Conservation (phyloP, 208 protist genomes). For the Naegleria fowleri region DNA sequence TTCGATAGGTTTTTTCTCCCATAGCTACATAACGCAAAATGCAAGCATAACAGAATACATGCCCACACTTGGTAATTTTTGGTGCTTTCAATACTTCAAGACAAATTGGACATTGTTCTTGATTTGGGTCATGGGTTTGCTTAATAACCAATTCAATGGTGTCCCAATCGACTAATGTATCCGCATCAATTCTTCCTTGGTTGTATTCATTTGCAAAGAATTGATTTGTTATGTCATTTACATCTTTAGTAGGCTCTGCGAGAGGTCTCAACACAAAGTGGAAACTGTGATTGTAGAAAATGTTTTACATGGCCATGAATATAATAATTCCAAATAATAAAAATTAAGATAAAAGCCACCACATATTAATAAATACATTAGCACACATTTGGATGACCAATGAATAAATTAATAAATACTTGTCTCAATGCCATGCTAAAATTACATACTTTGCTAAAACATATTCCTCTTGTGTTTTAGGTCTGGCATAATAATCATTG, state of each 20-base stretch:
- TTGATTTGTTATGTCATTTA: neutral
- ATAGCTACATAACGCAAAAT: neutral
- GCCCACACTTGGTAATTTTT: neutral
- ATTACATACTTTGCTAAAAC: neutral
- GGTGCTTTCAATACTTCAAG: neutral
- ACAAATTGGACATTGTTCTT: slow-evolving; percentile 6
- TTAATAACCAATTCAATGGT: slow-evolving; percentile 1
- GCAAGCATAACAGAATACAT: neutral
- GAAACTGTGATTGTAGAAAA: too few species aligned
- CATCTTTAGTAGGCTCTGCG: neutral
- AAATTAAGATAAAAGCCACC: too few species aligned
- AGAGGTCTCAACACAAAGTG: neutral
- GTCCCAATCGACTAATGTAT: neutral
- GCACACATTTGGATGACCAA: too few species aligned
- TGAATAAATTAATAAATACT: too few species aligned
- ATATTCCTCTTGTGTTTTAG: neutral
- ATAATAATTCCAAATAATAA: neutral
- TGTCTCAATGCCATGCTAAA: too few species aligned
- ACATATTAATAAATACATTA: too few species aligned
- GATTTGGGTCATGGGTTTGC: neutral
- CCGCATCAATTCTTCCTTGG: neutral
- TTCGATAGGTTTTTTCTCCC: neutral
- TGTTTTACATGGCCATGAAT: neutral
- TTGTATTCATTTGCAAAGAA: neutral
- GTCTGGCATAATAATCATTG: neutral